Evolutionary conservation across 805 yeast species (phyloP).

Genomic region (Yamadazyma sp.): DNA sequence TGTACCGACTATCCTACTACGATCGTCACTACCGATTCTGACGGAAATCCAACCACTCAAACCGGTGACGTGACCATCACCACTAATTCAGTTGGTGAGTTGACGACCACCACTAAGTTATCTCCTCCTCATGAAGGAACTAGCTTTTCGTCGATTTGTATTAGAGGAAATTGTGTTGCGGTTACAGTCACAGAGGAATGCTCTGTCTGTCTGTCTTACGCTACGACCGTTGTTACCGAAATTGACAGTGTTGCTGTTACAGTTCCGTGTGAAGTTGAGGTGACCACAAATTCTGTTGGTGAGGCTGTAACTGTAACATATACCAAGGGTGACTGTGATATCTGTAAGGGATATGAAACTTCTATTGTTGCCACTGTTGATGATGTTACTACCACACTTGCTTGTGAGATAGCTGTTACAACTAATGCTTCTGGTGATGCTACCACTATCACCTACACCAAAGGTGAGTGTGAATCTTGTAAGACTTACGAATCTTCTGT

Average conservation of each 20-base stretch:
- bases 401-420: conserved; percentile 14
- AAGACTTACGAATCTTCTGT: neutral
- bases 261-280: conserved; percentile 18
- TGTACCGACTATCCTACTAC: conserved; percentile 11
- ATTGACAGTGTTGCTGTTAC: conserved; percentile 17
- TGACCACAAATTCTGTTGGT: conserved; percentile 11
- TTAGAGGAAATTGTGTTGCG: conserved; percentile 13
- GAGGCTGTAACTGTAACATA: conserved; percentile 4
- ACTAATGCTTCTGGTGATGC: conserved; percentile 6
- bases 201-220: conserved; percentile 8
- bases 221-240: conserved; percentile 14
- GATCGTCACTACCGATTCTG: conserved; percentile 8
- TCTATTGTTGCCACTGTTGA: conserved; percentile 11
- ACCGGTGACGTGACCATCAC: conserved; percentile 16
- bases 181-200: conserved; percentile 10
- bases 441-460: conserved; percentile 1
- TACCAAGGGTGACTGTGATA: conserved; percentile 12
- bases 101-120: conserved; percentile 4
- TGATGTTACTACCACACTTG: conserved; percentile 9
- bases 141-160: conserved; percentile 9
- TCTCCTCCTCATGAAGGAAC: conserved; percentile 4
- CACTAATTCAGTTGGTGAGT: conserved; percentile 20
- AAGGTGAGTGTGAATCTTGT: conserved; percentile 4
- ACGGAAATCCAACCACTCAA: conserved; percentile 5
- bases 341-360: conserved; percentile 13